Percentiles rank a stretch among this genome's conserved stretches.
Evolutionary conservation across 2,329 filamentous ascomycete species (phyloP).

Genomic region (Microthyrium microscopicum): DNA sequence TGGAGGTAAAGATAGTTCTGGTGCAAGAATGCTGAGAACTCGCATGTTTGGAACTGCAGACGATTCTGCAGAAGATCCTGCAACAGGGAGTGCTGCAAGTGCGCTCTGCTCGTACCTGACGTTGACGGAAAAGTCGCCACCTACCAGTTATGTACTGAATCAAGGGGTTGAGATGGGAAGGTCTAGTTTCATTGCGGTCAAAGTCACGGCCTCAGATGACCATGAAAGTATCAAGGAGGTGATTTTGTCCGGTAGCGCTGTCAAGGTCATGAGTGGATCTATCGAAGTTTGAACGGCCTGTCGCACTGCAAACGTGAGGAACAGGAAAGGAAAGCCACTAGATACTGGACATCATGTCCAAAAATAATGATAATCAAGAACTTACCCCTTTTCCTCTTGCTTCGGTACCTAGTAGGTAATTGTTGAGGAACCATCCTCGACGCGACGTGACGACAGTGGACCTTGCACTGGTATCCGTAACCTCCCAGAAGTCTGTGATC

Average conservation of each 20-base stretch:
- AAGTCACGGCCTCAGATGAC: conserved; percentile 25
- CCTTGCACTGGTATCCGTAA: too few species aligned
- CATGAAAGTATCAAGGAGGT: conserved; percentile 22
- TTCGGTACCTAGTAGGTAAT: too few species aligned
- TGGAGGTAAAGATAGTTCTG: conserved; percentile 16
- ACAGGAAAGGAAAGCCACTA: too few species aligned
- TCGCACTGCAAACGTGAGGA: too few species aligned
- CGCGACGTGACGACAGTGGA: too few species aligned
- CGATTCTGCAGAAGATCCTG: conserved; percentile 28
- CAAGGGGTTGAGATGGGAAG: conserved; percentile 37
- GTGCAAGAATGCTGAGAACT: conserved; percentile 30
- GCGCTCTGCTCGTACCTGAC: conserved; percentile 28
- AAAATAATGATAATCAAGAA: too few species aligned
- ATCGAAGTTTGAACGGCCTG: too few species aligned
- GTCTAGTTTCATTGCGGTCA: conserved; percentile 30
- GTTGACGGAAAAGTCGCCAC: conserved; percentile 20
- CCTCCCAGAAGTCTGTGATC: too few species aligned
- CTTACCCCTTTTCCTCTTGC: too few species aligned
- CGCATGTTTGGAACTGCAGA: conserved; percentile 36
- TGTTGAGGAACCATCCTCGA: too few species aligned
- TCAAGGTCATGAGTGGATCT: conserved; percentile 29
- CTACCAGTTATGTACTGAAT: conserved; percentile 24
- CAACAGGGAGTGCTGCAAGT: conserved; percentile 34
- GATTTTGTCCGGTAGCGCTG: conserved; percentile 26
- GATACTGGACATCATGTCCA: too few species aligned